Evolutionary conservation across 768 basidiomycete genomes (phyloP), one percentile per base, ranked within the genome.

Genomic region (Xanthoconium purpureum): DNA sequence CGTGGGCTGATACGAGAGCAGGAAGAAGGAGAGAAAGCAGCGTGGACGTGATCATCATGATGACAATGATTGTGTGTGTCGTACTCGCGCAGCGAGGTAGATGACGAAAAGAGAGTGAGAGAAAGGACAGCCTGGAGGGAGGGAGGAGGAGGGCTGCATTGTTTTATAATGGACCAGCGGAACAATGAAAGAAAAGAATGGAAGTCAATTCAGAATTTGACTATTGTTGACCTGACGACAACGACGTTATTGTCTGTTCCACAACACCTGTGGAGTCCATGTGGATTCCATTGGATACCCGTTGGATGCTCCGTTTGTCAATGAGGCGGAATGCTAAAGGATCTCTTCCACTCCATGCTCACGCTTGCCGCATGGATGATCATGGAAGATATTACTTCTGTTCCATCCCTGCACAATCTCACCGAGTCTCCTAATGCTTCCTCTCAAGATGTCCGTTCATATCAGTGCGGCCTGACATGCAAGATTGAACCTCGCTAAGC

Each of bases 1-100:
- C 70, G 43, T 71, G 70, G 20, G 70, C 69, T 2, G 65, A 63
- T 5, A 70, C 68, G 2, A 70, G 59, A 32, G 57, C 55, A 10
- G 67, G 55, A 32, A 70, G 56, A 29, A 70, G 56, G 42, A 66
- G 55, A 52, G 60, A 52, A 56, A 61, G 42, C 58, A 48, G 13
- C 1, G 54, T 40, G 5, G 54, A 55, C 3, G 50, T 2, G 58
- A 68, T 35, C 66, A 67, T 67, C 49, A 47, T 47, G 47, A 14
- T 10, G 17, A 52, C 38, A 24, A 24, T 17, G 36, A 18, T n/a
- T 9, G 29, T n/a, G n/a, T n/a, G n/a, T 13, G 45, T 24, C 10
- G 4, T 17, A 51, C 67, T 18, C 65, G 67, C 67, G 1, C 67
- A 69, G 65, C 67, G 66, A 67, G 53, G 12, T 40, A 13, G 39